Conservation (phyloP, 2,329 filamentous ascomycete genomes). For the Drechmeria coniospora region DNA sequence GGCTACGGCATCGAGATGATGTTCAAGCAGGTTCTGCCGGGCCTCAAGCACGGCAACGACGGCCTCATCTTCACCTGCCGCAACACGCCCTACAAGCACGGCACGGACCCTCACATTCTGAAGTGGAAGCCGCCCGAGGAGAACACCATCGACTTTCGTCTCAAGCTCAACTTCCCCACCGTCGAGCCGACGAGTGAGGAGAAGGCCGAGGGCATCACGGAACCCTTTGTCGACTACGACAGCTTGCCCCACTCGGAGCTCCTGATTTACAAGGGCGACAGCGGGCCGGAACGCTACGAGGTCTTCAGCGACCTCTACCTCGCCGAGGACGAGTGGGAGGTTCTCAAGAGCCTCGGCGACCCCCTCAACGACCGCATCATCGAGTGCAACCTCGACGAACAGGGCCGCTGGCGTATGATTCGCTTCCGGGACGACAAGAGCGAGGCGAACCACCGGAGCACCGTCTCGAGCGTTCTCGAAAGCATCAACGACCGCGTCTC, state of each 20-base stretch:
- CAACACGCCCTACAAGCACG: conserved; percentile 69
- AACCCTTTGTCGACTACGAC: conserved; percentile 63
- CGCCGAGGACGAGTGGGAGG: conserved; percentile 67
- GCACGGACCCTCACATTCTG: conserved; percentile 83
- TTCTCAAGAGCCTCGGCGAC: conserved; percentile 55
- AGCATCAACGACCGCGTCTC: conserved; percentile 79
- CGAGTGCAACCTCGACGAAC: conserved; percentile 70
- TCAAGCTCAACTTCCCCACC: conserved; percentile 60
- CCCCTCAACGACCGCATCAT: conserved; percentile 78
- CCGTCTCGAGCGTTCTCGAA: conserved; percentile 72
- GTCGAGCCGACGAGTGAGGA: conserved; percentile 55
- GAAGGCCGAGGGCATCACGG: conserved; percentile 46
- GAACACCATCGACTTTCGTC: conserved; percentile 85
- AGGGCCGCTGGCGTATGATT: conserved; percentile 69
- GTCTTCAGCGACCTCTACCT: conserved; percentile 54
- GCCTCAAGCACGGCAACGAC: conserved; percentile 82
- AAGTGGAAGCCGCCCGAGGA: conserved; percentile 97
- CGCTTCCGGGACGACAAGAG: conserved; percentile 86
- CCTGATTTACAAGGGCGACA: conserved; percentile 50
- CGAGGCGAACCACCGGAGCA: conserved; percentile 77
- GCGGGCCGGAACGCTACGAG: conserved; percentile 38
- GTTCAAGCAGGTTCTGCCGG: conserved; percentile 75
- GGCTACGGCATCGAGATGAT: conserved; percentile 83
- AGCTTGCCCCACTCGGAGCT: conserved; percentile 60
- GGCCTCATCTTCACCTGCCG: conserved; percentile 96